These are phyloP conservation scores for Schizopora paradoxa DNA, from an alignment of 1,284 basidiomycete genomes.

Conservation along the genomic window DNA sequence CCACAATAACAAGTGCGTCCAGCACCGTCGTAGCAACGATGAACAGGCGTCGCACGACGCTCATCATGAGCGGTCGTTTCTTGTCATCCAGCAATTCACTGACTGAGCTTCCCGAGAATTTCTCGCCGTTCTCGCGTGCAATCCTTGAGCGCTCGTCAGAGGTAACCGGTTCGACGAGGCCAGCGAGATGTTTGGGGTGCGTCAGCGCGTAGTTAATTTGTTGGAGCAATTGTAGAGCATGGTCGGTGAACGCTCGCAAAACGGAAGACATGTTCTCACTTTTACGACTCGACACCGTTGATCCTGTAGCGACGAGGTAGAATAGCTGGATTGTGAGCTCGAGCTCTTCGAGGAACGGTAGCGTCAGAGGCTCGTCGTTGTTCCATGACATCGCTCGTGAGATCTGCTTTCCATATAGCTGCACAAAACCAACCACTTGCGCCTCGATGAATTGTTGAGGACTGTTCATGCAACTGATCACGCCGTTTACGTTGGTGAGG, in stretches of 20 bases:
- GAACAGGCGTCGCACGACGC: constrained; percentile 65
- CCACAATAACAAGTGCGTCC: constrained; percentile 65
- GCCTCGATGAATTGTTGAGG: constrained; percentile 81
- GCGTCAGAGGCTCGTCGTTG: constrained; percentile 65
- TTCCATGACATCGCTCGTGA: constrained; percentile 75
- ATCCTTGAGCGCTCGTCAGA: constrained; percentile 63
- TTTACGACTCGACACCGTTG: constrained; percentile 37
- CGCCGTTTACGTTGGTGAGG: constrained; percentile 74
- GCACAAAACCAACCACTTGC: constrained; percentile 82
- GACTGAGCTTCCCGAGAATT: constrained; percentile 28
- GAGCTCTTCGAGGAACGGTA: constrained; percentile 74
- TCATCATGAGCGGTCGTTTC: constrained; percentile 65
- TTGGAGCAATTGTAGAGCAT: constrained; percentile 72
- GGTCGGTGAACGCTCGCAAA: constrained; percentile 59
- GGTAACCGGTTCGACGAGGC: constrained; percentile 76
- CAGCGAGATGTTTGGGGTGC: constrained; percentile 83
- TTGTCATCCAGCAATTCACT: constrained; percentile 52
- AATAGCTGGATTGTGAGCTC: constrained; percentile 75
- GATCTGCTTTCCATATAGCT: constrained; percentile 81
- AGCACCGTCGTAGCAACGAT: constrained; percentile 64
- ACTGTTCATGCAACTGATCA: constrained; percentile 60
- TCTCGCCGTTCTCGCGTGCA: constrained; percentile 49
- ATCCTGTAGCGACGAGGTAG: constrained; percentile 58
- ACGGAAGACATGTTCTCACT: constrained; percentile 52
- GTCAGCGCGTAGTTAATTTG: constrained; percentile 86